Base-by-base conservation (phyloP, 2,329 filamentous ascomycete genomes). In the Hypoxylon sp. region DNA sequence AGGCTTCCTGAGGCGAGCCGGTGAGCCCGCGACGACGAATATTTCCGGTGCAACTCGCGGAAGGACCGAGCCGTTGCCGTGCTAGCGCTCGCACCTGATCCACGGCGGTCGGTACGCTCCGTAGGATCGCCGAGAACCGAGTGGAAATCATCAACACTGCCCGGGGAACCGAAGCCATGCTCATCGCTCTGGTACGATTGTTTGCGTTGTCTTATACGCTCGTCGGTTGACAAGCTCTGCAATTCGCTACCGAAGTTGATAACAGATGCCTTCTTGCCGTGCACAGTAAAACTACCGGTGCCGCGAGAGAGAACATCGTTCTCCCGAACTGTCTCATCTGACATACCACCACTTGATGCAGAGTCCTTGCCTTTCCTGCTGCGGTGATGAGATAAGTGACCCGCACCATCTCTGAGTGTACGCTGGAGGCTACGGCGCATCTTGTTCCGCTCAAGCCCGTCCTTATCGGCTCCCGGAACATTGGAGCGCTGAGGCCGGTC, bases 221-320 rank as follows among this genome's bases (percentile, higher is more conserved):
- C 92, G 67, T 95, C 92, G 0, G 89, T 86, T 0, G 91, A 87
- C 80, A 94, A 88, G 66, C 87, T 91, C 75, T 95, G 91, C 83
- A 97, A 90, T 74, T 97, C 95, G n/a, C 91, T 90, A 8, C 94
- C 94, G 78, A 99, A 97, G n/a, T 93, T 97, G 73, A 99, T 93
- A 62, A 99, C 93, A 0, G 94, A 97, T 2, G 96, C 96, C 80
- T 99, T 98, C 84, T 98, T 99, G 67, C 96, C 95, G 76, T 99
- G 96, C 3, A 99, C 91, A 3, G 96, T 97, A 79, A 99, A 99
- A 74, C 93, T 97, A 4, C 94, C 94, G 11, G 92, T 89, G 11
- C 92, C 91, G 52, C 96, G 90, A 5, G 92, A 85, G 11, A 99
- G 85, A 10, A 92, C 90, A 73, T 93, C 92, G 39, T 35, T 66